Base-by-base conservation (phyloP, 1,139 yeast species). In the Suhomyces anneliseae region DNA sequence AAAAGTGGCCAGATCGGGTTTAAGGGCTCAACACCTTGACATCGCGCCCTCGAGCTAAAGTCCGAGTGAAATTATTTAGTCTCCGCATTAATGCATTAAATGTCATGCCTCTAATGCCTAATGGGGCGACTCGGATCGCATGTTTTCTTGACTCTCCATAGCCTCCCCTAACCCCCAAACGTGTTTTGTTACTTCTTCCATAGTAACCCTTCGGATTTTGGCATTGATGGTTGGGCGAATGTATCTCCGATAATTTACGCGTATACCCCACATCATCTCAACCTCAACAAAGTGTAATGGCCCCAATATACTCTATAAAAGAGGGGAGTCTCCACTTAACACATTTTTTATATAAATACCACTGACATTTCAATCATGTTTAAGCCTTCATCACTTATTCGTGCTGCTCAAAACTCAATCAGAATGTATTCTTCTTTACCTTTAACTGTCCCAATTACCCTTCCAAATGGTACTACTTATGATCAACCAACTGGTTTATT, bases 381-480 rank as follows among this genome's bases (percentile, higher is more conserved):
- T 31, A 41, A 36, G 32, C 15, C 42, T 10, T 34, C 29, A 42
- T 14, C 26, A 19, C 14, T 43, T 15, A 39, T 45, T 12, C 44
- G 52, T 10, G 44, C 45, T 27, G 35, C 53, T 24, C 48, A 42
- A 35, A 33, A 44, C 19, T 36, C 47, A 8, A 19, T 46, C 42
- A 52, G 55, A 47, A 32, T 40, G 34, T 50, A 48, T 48, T 48
- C 56, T 32, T 38, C 51, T 37, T 65, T 69, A 49, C 81, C 84
- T 44, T 66, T 81, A 53, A 60, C 70, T 27, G 78, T 76, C 43
- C 70, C 69, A 33, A 66, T 85, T 52, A 80, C 74, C 10, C 75
- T 85, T 38, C 90, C 90, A 53, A 83, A 81, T 56, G 89, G 89
- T 39, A 54, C 69, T 34, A 72, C 53, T 36, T 57, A 56, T 44